Percentiles rank a stretch among this genome's conserved stretches.
These are phyloP conservation scores for Colletotrichum limetticola DNA, from an alignment of 2,329 filamentous ascomycete species.

Conservation along the genomic window DNA sequence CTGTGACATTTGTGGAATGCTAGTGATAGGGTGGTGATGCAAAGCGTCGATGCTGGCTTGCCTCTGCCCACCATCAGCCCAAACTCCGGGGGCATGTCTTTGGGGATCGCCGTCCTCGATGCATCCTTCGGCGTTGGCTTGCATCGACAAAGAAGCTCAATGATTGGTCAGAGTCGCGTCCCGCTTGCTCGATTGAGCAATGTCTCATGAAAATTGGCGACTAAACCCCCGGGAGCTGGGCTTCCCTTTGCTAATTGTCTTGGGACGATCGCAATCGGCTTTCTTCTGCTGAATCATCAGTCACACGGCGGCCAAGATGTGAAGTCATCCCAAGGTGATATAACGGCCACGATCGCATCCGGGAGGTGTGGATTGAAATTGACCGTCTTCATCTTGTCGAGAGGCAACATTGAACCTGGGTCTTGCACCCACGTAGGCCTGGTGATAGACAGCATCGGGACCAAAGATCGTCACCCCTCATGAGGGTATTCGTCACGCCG, in stretches of 20 bases:
- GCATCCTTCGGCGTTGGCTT: constrained; percentile 29
- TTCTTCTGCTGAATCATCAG: constrained; percentile 14
- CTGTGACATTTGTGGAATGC: background rate
- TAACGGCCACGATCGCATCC: constrained; percentile 29
- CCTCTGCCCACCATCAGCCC: background rate
- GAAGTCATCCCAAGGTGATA: background rate
- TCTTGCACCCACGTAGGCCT: background rate
- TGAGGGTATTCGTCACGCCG: background rate
- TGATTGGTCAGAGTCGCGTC: constrained; percentile 9
- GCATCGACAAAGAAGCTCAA: background rate
- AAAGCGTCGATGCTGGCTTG: constrained; percentile 21
- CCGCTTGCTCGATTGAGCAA: constrained; percentile 4
- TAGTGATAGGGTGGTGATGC: constrained; percentile 19
- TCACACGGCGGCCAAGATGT: background rate
- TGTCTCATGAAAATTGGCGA: constrained; percentile 22
- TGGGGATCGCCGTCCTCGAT: constrained; percentile 27
- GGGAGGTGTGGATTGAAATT: background rate
- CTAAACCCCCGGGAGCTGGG: background rate
- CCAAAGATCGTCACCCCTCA: background rate
- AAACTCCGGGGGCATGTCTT: constrained; percentile 15
- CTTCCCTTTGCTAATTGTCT: constrained; percentile 7
- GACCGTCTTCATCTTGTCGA: constrained; percentile 18
- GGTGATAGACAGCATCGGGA: background rate
- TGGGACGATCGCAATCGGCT: constrained; percentile 1
- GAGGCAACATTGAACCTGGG: background rate